Base-by-base conservation (phyloP, 1,139 yeast genomes). In the Tardiomyces blankii region DNA sequence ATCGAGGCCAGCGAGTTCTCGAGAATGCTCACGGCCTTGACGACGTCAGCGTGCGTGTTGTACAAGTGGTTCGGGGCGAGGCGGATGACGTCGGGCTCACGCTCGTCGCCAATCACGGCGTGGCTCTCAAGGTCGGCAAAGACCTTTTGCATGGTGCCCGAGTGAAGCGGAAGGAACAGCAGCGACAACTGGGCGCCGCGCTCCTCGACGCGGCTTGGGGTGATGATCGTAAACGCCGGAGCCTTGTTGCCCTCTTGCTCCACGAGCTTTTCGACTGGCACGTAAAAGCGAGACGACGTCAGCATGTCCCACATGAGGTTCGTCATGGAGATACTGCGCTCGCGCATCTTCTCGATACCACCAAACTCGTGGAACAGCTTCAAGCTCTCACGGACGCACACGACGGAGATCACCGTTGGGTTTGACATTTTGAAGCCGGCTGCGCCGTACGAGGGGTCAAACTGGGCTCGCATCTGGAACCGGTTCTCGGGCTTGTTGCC, bases 391-490 rank as follows among this genome's bases (percentile, higher is more conserved):
- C 73, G 72, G 38, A 88, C 62, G 0, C 94, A 73, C 2, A 83
- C 94, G 13, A 81, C 82, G 61, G 85, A 94, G 44, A 87, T 64
- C 1, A 87, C 96, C 45, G 89, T 79, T 1, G 96, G 96, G 63
- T 89, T 89, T n/a, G 95, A 84, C 67, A 88, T 94, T 54, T 95
- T 73, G 63, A 80, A 89, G 0, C 95, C 93, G 23, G 84, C 70
- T 0, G 96, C 97, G 23, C 93, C 83, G 12, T 73, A 69, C 30
- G 84, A 82, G 0, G 96, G 95, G 49, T 81, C 82, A 54, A 87
- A 89, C 41, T 70, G 61, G 58, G 84, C 93, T 48, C 74, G 63
- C 97, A 89, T 89, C 54, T 80, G 72, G 62, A 89, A 89, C 50
- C 96, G 68, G 30, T 77, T 78, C 1, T 58, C 54, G 0, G 81